Base-by-base conservation (phyloP, 768 basidiomycete genomes). In the Gloeostereum incarnatum region DNA sequence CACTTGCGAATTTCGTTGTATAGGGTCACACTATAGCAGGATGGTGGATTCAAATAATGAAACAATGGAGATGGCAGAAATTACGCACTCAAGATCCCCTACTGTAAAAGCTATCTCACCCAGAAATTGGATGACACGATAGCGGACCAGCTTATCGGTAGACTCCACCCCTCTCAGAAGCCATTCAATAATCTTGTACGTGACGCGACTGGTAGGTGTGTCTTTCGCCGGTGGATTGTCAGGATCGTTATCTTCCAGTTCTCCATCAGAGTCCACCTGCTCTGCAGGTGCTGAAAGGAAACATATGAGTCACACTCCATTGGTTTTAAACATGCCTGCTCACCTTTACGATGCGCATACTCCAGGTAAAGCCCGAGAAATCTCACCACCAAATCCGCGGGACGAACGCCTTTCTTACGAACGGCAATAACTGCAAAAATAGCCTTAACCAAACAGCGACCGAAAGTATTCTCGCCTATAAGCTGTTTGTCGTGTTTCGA, bases 121-220 rank as follows among this genome's bases (percentile, higher is more conserved):
- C 10, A 88, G 69, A n/a, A 78, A 60, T 38, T 85, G 81, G 2
- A 87, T 65, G 22, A 78, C 79, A 14, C 93, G 78, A 52, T 79
- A 94, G 4, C 93, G 74, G 26, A 88, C 79, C 30, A 67, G 69
- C 60, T 93, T 97, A 61, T 94, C 89, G 55, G 91, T 94, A 3
- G 90, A 81, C 13, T 64, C 49, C 56, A 90, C 89, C 3, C 90
- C 92, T 41, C 70, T 69, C 42, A 91, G 61, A 20, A 94, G 68
- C 51, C 78, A 78, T 17, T 63, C 65, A 24, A 91, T 64, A 8
- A 90, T 61, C 37, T 65, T 65, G 6, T 68, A 65, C 1, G 81
- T 71, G 50, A 92, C 84, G 29, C 88, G 73, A 2, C 81, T 68
- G 0, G 77, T 71, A 1, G 76, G 65, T 0, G 79, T 78, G 3